These are phyloP conservation scores for Diaporthe ilicicola DNA, from an alignment of 2,329 filamentous ascomycete genomes.

Conservation along the genomic window DNA sequence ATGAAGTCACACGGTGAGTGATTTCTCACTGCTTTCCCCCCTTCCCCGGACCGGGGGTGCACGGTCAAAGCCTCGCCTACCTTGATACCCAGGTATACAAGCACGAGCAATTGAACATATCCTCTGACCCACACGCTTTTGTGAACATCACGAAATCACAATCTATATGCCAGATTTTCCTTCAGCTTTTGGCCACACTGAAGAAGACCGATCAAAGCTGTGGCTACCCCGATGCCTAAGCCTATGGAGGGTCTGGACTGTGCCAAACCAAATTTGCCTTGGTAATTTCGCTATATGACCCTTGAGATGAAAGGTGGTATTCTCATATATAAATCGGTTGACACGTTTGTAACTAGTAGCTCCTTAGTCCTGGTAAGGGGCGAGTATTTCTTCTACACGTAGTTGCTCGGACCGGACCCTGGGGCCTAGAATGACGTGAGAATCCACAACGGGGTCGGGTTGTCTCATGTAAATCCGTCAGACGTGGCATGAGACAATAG, in stretches of 20 bases:
- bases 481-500: not conserved
- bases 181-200: not conserved
- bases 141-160: not conserved
- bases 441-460: not conserved
- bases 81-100: not conserved
- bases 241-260: not conserved
- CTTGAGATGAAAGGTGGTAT: not conserved
- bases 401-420: not conserved
- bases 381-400: not conserved
- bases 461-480: slow-evolving; percentile 7
- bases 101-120: not conserved
- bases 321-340: not conserved
- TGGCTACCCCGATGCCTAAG: not conserved
- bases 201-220: not conserved
- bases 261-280: not conserved
- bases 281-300: not conserved
- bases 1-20: not conserved
- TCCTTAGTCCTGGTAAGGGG: not conserved
- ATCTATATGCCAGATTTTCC: not conserved
- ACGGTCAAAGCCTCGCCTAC: not conserved
- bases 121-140: not conserved
- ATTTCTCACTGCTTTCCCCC: not conserved
- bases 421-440: not conserved
- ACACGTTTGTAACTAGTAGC: not conserved
- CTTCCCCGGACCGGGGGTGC: not conserved